Conservation (phyloP, 495 filamentous ascomycete genomes). For the Chaetomium fimeti region DNA sequence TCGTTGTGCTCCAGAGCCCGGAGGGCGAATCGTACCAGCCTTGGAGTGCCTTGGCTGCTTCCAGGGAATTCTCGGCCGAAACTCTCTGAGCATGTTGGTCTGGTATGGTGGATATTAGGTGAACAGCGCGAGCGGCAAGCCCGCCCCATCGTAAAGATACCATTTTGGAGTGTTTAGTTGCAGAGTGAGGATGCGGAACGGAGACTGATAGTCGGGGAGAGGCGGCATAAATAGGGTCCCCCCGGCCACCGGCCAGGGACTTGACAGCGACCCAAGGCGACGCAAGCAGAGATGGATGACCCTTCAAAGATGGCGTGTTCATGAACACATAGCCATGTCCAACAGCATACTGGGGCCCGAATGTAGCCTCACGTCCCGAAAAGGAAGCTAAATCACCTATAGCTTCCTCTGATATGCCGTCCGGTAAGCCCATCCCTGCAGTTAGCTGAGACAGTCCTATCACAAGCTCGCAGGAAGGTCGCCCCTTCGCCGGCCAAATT, state of each 20-base stretch:
- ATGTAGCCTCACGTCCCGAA: slow-evolving; percentile 5
- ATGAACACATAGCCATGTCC: not conserved
- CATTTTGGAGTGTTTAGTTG: slow-evolving; percentile 23
- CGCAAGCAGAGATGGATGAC: not conserved
- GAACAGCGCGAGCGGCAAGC: slow-evolving; percentile 41
- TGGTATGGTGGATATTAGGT: slow-evolving; percentile 37
- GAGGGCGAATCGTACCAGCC: slow-evolving; percentile 60
- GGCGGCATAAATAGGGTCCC: slow-evolving; percentile 13
- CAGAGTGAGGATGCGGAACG: not conserved
- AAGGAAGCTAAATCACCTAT: slow-evolving; percentile 7
- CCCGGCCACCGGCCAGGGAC: not conserved
- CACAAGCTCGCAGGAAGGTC: no score
- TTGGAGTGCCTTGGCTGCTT: slow-evolving; percentile 54
- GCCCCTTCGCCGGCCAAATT: not conserved
- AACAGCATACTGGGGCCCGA: slow-evolving; percentile 5
- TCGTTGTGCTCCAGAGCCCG: slow-evolving; percentile 64
- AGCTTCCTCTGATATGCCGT: slow-evolving; percentile 2
- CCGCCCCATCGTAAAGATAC: slow-evolving; percentile 37
- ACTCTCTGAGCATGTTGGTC: slow-evolving; percentile 20
- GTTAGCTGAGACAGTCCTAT: not conserved
- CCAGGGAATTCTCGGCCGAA: slow-evolving; percentile 41
- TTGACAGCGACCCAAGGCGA: not conserved
- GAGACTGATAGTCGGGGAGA: not conserved
- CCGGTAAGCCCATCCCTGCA: not conserved
- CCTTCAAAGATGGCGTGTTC: not conserved